These are phyloP conservation scores for Alternaria arbusti DNA, from an alignment of 2,329 filamentous ascomycete genomes.

Conservation along the genomic window DNA sequence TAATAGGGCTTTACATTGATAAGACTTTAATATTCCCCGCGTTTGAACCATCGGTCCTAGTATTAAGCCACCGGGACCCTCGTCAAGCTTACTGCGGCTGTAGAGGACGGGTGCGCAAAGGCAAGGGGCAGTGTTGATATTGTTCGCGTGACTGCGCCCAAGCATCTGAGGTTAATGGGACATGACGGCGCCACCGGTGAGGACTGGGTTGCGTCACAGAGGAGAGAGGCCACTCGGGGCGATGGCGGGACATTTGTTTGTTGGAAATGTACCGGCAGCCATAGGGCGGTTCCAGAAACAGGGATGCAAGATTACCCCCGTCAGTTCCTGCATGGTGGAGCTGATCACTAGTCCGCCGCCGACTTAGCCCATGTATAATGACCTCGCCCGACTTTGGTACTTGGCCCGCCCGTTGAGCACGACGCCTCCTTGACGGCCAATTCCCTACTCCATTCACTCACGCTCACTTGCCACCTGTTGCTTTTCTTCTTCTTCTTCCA, in stretches of 20 bases:
- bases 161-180: neutral
- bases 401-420: neutral
- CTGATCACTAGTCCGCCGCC: slow-evolving; percentile 15
- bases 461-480: neutral
- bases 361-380: slow-evolving; percentile 18
- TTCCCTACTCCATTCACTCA: neutral
- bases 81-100: neutral
- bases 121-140: slow-evolving; percentile 10
- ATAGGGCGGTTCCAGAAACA: slow-evolving; percentile 23
- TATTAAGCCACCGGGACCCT: neutral
- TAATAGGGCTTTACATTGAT: neutral
- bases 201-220: neutral
- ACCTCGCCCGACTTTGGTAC: slow-evolving; percentile 16
- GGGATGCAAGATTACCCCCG: slow-evolving; percentile 12
- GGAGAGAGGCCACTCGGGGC: neutral
- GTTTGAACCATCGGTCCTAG: neutral
- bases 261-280: slow-evolving; percentile 17
- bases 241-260: slow-evolving; percentile 4
- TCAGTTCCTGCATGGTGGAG: slow-evolving; percentile 26
- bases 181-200: neutral
- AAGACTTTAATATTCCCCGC: neutral
- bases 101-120: neutral
- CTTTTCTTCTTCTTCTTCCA: neutral
- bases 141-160: slow-evolving; percentile 9
- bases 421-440: slow-evolving; percentile 15